Conservation (phyloP, 345 rosid genomes). For the Crucihimalaya himalaica region DNA sequence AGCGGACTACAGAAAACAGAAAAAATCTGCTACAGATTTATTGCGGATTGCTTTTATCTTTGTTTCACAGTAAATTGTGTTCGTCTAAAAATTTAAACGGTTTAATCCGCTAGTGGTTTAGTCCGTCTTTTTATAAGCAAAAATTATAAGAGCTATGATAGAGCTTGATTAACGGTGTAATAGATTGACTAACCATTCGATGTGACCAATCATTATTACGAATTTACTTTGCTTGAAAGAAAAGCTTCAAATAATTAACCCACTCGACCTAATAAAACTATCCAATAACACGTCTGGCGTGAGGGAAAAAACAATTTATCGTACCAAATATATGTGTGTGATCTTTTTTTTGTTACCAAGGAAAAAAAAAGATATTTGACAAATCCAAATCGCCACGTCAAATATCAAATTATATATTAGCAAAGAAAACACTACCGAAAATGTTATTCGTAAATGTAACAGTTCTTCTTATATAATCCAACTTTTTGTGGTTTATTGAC, state of each 20-base stretch:
- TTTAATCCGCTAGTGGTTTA: no score
- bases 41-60: no score
- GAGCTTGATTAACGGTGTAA: conserved; percentile 30
- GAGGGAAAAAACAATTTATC: neutral
- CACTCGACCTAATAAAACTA: neutral
- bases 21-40: no score
- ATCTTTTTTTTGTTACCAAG: neutral
- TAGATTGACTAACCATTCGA: conserved; percentile 28
- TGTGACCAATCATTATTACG: conserved; percentile 27
- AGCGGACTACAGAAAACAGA: no score
- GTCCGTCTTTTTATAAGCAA: no score
- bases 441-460: neutral
- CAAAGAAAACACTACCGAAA: neutral
- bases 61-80: no score
- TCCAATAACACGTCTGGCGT: neutral
- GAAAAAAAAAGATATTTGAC: neutral
- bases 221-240: conserved; percentile 39
- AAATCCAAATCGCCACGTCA: conserved; percentile 11
- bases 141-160: neutral
- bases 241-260: conserved; percentile 28
- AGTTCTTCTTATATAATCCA: neutral
- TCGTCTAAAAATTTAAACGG: no score
- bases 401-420: neutral
- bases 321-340: neutral
- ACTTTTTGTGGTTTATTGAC: neutral